phyloP scores from a whole-genome alignment of 2,329 filamentous ascomycete genomes.

The Sarocladiaceae sp. region DNA sequence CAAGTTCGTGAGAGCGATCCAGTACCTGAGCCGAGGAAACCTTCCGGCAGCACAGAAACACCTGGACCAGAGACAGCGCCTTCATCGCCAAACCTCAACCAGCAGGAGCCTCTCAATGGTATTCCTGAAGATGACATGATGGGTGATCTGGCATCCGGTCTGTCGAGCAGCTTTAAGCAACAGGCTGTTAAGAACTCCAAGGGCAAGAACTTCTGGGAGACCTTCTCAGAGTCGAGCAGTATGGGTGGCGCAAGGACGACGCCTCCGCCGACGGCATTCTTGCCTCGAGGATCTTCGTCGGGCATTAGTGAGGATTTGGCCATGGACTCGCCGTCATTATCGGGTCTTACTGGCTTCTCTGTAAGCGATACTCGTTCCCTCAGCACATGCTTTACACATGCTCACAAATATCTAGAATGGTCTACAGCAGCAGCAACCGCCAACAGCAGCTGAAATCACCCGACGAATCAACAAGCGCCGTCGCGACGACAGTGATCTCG shows the following conservation, averaged over 20 bases:
- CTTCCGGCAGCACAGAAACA: constrained; percentile 33
- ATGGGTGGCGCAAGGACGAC: constrained; percentile 47
- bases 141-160: constrained; percentile 43
- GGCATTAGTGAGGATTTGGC: constrained; percentile 65
- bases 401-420: too few relatives aligned
- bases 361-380: constrained; percentile 14
- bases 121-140: constrained; percentile 67
- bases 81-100: constrained; percentile 66
- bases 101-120: constrained; percentile 62
- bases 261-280: constrained; percentile 58
- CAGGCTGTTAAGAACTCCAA: constrained; percentile 69
- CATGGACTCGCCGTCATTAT: constrained; percentile 63
- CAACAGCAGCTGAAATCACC: constrained; percentile 69
- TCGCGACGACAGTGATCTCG: constrained; percentile 87
- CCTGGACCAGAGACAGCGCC: constrained; percentile 53
- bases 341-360: constrained; percentile 28
- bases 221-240: constrained; percentile 65
- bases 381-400: not conserved
- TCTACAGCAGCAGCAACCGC: constrained; percentile 32
- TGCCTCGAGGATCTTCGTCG: constrained; percentile 55
- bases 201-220: constrained; percentile 69
- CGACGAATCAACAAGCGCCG: constrained; percentile 77
- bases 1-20: constrained; percentile 86
- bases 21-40: constrained; percentile 46
- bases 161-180: constrained; percentile 69